Evolutionary conservation across 257 asterid species (phyloP), one percentile per base, ranked within the genome.

Genomic region (Scutellaria barbata): DNA sequence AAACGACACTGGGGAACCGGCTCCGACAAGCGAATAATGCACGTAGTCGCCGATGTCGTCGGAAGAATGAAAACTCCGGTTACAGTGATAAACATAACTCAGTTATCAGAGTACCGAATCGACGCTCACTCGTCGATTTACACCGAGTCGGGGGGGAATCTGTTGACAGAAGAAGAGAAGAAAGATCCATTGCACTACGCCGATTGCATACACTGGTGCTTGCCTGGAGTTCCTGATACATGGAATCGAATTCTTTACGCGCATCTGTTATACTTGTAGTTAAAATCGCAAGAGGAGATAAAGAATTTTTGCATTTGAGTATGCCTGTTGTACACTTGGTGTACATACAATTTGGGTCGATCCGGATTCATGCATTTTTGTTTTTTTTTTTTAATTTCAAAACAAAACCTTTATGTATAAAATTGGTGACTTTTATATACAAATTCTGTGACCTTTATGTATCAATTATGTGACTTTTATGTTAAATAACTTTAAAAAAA

Each of bases 121-220:
- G 99, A 95, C 51, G 96, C 87, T 10, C 99, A 95, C 74, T 77
- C 97, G 0, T 91, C 98, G 3, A 80, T 95, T 66, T 88, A 89
- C 68, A 90, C 96, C 0, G 96, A 91, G 62, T 9, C 71, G 51
- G 87, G 85, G 37, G 99, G 99, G 5, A 79, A 81, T 57, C 46
- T 92, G 79, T 51, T 95, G 79, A 88, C 82, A 0, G 89, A 88
- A 6, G 88, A 90, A 18, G 90, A 95, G 72, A 89, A 83, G 85
- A 81, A 81, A 5, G 96, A 91, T 78, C 99, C 99, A 7, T 52
- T 83, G 55, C 86, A 77, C 48, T 66, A 69, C 53, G 98, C 99
- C 5, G 99, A 95, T 78, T 95, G 99, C 74, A 95, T 95, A 78
- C 99, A 95, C 66, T 95, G 97, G 98, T 95, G 99, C 72, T 70